Evolutionary conservation across 2,329 filamentous ascomycete genomes (phyloP), one percentile per base, ranked within the genome.

Genomic region (Cercospora berteroae): DNA sequence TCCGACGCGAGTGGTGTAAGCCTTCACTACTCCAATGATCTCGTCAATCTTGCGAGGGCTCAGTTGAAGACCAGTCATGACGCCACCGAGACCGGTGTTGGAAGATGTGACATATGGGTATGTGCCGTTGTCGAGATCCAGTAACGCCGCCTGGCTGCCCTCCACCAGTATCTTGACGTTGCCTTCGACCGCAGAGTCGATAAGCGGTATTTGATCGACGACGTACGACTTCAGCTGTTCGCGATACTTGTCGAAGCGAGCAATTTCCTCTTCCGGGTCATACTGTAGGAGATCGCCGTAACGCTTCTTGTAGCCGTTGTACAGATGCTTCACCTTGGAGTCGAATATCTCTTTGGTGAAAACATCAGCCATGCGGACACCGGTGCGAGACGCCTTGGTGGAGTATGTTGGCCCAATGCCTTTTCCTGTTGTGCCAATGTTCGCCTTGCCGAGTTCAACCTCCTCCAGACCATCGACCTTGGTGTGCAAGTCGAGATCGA

Each of bases 241-340:
- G 29, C 87, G 84, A 77, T 88, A 88, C 39, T 82, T 81, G 75
- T 86, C 83, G 79, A 89, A 91, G 48, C 82, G 81, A 18, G 77
- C 78, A 70, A 93, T 85, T 80, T 93, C 90, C 36, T 88, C 87
- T 72, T 93, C 89, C 6, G 89, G 84, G 69, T 93, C 88, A 74
- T 89, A 89, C 76, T 87, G 77, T 64, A 90, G 79, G 27, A 91
- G 79, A 71, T 90, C 86, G 7, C 90, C 90, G 73, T 88, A 93
- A 61, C 89, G 83, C 80, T 89, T 88, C 81, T 87, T 84, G 80
- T 86, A 90, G n/a, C 86, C 87, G 5, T 79, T 72, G 8, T 85
- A 89, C 58, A 93, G 80, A 25, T 82, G 80, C 48, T 88, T 83
- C 52, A 93, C 80, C 78, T 90, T 90, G 48, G 79, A 75, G 79